A percentile compares a stretch with the other conserved stretches of the same genome.
Conservation (phyloP, 345 rosid species). For the Turnera subulata region DNA sequence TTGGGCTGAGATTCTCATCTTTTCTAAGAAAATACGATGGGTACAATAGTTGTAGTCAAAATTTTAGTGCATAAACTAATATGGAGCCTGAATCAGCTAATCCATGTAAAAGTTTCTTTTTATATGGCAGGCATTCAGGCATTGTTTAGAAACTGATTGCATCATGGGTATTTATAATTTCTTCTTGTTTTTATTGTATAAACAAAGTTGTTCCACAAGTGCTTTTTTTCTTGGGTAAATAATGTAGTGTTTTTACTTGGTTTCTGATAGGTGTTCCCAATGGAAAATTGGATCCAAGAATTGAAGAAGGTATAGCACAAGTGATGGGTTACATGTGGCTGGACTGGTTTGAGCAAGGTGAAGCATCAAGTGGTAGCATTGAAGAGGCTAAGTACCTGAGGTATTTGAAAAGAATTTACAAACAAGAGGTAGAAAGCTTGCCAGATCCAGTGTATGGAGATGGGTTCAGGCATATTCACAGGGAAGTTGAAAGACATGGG, state of each 20-base stretch:
- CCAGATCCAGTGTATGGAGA: slow-evolving; percentile 2
- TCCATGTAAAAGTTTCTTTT: too few species aligned
- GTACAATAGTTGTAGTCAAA: too few species aligned
- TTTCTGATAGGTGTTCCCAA: slow-evolving; percentile 4
- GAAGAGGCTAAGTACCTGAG: neutral
- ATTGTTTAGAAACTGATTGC: too few species aligned
- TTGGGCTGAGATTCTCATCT: too few species aligned
- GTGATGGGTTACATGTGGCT: slow-evolving; percentile 12
- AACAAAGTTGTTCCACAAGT: too few species aligned
- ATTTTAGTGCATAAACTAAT: too few species aligned
- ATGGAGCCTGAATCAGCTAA: too few species aligned
- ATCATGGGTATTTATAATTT: too few species aligned
- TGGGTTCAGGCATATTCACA: slow-evolving; percentile 14
- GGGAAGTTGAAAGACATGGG: neutral
- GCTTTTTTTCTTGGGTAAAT: too few species aligned
- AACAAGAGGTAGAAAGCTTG: neutral
- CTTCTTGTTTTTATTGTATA: too few species aligned
- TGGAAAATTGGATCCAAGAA: neutral
- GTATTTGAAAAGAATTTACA: neutral
- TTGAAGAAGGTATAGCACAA: slow-evolving; percentile 10
- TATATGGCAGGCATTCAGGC: too few species aligned
- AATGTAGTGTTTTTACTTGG: neutral
- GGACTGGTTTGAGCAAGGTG: slow-evolving; percentile 5
- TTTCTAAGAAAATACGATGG: too few species aligned
- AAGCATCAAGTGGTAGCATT: neutral